Conservation (phyloP, 108 stramenopile genomes). For the Discostella pseudostelligera region DNA sequence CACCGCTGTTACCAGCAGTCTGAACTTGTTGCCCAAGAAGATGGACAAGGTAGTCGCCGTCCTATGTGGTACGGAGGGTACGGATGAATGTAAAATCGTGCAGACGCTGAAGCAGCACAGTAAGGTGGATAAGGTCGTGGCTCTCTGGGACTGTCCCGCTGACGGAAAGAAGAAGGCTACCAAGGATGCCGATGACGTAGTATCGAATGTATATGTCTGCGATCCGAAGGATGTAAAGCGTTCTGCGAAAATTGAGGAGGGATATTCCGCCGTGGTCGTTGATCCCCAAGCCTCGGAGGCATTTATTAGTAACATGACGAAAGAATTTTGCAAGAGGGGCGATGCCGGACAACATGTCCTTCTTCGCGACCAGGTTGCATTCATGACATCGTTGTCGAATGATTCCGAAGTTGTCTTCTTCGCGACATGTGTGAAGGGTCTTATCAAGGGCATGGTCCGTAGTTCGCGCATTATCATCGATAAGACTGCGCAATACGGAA, state of each 20-base stretch:
- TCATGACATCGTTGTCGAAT: conserved; percentile 47
- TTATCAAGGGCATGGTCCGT: conserved; percentile 32
- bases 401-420: conserved; percentile 35
- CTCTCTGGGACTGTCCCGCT: conserved; percentile 40
- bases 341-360: conserved; percentile 35
- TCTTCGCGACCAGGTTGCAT: conserved; percentile 35
- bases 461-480: conserved; percentile 45
- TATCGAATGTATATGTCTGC: conserved; percentile 34
- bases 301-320: conserved; percentile 15
- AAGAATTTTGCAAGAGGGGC: conserved; percentile 39
- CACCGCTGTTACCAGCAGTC: conserved; percentile 26
- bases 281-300: conserved; percentile 37
- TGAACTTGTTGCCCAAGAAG: conserved; percentile 41
- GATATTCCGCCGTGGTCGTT: conserved; percentile 44
- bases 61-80: conserved; percentile 35
- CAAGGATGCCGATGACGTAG: conserved; percentile 23
- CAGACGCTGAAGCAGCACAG: conserved; percentile 29
- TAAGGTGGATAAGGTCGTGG: conserved; percentile 49
- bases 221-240: conserved; percentile 35
- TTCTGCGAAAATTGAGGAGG: conserved; percentile 45
- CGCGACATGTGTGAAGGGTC: conserved; percentile 27
- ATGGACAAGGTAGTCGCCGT: conserved; percentile 50
- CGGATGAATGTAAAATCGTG: conserved; percentile 30
- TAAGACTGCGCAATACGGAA: conserved; percentile 44
- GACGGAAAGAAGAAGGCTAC: conserved; percentile 7